Base-by-base conservation (phyloP, 495 filamentous ascomycete genomes). In the Astrocystis sublimbata region DNA sequence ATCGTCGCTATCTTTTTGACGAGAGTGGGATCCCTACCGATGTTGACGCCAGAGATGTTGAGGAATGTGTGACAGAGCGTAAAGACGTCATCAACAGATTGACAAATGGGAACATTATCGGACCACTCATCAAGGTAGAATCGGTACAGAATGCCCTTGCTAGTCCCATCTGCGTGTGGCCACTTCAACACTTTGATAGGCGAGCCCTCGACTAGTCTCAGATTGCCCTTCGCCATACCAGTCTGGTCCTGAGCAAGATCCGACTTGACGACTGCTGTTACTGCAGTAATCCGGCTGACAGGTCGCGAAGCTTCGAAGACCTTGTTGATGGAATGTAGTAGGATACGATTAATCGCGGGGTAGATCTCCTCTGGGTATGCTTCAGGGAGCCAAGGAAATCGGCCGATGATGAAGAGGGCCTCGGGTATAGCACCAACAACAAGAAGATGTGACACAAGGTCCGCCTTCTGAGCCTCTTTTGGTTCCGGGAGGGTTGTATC, bases 61-160 rank as follows among this genome's bases (percentile, higher is more conserved):
- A 96, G 78, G 26, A 99, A 81, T 0, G 93, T 92, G 45, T 86
- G 85, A 75, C 91, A 96, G 10, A 99, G 85, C 2, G 85, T 83
- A 68, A 98, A 94, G 3, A 99, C 80, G 68, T 99, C 94, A 65
- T 96, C 92, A 6, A 96, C 84, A 3, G 79, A 88, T 70, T 96
- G 92, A 68, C 94, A 98, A 9, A 96, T 76, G 2, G 96, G 96
- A 30, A 98, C 80, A 63, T 92, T 93, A 63, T 98, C 93, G 9
- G 89, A 81, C 96, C 96, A 99, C 57, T 98, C 93, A 60, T 97
- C 93, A 87, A 92, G 97, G 75, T 98, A 99, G 72, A 96, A 98
- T 26, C 89, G 83, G 69, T 96, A 97, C 49, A 87, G 84, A 4
- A 80, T 83, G 6, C 87, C 88, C 68, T 92, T 90, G 40, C 83